Conservation (phyloP, 1,284 basidiomycete species). For the Sporisorium exsertum region DNA sequence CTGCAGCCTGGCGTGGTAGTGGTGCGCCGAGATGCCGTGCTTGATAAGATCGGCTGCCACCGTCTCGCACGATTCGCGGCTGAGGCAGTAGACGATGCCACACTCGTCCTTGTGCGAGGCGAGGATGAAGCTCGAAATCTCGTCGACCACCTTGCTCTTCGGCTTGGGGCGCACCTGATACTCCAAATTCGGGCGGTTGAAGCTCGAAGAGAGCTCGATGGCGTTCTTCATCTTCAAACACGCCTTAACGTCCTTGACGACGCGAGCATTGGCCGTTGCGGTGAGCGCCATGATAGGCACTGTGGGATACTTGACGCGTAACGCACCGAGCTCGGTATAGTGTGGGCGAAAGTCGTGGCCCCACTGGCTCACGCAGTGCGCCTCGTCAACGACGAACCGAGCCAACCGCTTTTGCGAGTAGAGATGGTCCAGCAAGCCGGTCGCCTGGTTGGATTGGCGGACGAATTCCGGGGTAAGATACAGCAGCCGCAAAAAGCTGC, state of each 20-base stretch:
- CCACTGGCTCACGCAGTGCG: conserved; percentile 88
- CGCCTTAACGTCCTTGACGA: conserved; percentile 81
- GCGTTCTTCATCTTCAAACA: conserved; percentile 76
- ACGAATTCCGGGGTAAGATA: conserved; percentile 93
- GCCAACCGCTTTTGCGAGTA: conserved; percentile 77
- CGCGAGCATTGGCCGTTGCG: conserved; percentile 86
- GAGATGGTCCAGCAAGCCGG: conserved; percentile 76
- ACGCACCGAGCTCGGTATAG: conserved; percentile 74
- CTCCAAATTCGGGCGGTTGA: conserved; percentile 89
- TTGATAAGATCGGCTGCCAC: conserved; percentile 78
- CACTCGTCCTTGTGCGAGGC: conserved; percentile 75
- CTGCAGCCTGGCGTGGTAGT: conserved; percentile 87
- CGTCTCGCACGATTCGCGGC: conserved; percentile 81
- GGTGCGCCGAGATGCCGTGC: conserved; percentile 77
- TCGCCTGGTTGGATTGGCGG: conserved; percentile 68
- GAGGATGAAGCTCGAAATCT: conserved; percentile 82
- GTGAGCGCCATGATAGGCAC: conserved; percentile 96
- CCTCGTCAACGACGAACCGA: conserved; percentile 94
- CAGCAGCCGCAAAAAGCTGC: conserved; percentile 74
- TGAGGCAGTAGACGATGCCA: conserved; percentile 88
- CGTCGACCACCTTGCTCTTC: conserved; percentile 73
- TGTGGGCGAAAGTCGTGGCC: conserved; percentile 81
- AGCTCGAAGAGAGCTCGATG: conserved; percentile 77
- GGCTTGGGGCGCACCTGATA: conserved; percentile 78
- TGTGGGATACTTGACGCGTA: conserved; percentile 80